Evolutionary conservation across 2,329 filamentous ascomycete genomes (phyloP).

Genomic region (Fusarium vanettenii): DNA sequence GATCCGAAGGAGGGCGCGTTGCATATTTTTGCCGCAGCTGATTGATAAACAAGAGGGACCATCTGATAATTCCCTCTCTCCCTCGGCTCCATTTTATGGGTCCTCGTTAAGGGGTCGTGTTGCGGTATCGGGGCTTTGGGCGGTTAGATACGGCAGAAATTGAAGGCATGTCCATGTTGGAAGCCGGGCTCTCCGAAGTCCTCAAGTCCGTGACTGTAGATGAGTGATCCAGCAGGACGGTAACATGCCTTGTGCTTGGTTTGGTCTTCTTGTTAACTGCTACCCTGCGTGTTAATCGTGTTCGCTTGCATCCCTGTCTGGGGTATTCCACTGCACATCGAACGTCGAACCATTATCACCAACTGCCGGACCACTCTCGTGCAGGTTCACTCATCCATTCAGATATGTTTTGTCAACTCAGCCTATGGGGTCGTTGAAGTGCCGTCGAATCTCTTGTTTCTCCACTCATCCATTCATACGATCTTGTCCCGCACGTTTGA

Average conservation of each 20-base stretch:
- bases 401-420: neutral
- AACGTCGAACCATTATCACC: neutral
- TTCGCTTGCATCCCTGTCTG: neutral
- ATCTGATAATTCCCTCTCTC: constrained; percentile 22
- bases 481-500: neutral
- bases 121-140: constrained; percentile 30
- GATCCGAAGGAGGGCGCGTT: constrained; percentile 21
- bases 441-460: neutral
- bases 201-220: neutral
- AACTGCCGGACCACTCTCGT: neutral
- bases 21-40: constrained; percentile 31
- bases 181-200: neutral
- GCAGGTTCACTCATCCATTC: neutral
- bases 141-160: constrained; percentile 26
- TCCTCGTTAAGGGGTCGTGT: constrained; percentile 9
- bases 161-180: neutral
- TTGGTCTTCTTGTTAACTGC: neutral
- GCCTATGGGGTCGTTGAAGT: neutral
- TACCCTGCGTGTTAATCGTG: neutral
- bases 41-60: constrained; percentile 26
- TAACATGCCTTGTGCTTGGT: neutral
- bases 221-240: neutral
- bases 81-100: constrained; percentile 25
- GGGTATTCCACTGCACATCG: neutral
- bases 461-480: neutral